These are phyloP conservation scores for Yamadazyma aaseri DNA, from an alignment of 1,139 yeast genomes.

Conservation along the genomic window DNA sequence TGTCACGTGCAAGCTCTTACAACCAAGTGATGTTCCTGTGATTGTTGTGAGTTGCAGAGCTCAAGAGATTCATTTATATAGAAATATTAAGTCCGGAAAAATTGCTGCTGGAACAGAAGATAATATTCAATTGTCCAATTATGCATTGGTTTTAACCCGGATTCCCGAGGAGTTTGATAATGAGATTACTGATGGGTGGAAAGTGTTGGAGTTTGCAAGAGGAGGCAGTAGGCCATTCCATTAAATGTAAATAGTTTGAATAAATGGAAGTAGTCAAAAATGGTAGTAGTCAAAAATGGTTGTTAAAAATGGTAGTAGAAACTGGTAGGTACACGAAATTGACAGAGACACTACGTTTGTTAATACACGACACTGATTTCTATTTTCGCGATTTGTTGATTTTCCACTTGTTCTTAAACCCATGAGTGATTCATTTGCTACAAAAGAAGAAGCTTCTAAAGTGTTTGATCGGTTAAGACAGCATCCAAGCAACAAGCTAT, in stretches of 20 bases:
- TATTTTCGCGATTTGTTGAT: no score
- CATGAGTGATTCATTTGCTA: slow-evolving; percentile 56
- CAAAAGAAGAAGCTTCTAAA: slow-evolving; percentile 59
- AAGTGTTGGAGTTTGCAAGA: slow-evolving; percentile 89
- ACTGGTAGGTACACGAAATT: no score
- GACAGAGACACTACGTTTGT: no score
- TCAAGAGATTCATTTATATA: slow-evolving; percentile 89
- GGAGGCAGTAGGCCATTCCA: slow-evolving; percentile 92
- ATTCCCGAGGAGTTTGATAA: slow-evolving; percentile 90
- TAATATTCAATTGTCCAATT: slow-evolving; percentile 86
- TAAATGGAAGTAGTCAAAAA: no score
- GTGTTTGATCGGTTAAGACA: slow-evolving; percentile 59
- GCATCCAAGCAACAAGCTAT: slow-evolving; percentile 73
- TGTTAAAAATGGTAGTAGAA: no score
- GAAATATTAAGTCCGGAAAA: slow-evolving; percentile 89
- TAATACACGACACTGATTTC: no score
- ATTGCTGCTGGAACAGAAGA: slow-evolving; percentile 96
- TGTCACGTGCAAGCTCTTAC: slow-evolving; percentile 81
- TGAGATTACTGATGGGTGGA: slow-evolving; percentile 95
- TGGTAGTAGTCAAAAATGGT: no score
- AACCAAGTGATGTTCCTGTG: slow-evolving; percentile 92
- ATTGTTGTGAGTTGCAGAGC: slow-evolving; percentile 94
- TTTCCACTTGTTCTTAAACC: slow-evolving; percentile 1
- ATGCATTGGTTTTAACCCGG: slow-evolving; percentile 95
- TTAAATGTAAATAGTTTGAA: slow-evolving; percentile 23